Conservation (phyloP, 2,329 filamentous ascomycete genomes). For the Ophiostoma montium region DNA sequence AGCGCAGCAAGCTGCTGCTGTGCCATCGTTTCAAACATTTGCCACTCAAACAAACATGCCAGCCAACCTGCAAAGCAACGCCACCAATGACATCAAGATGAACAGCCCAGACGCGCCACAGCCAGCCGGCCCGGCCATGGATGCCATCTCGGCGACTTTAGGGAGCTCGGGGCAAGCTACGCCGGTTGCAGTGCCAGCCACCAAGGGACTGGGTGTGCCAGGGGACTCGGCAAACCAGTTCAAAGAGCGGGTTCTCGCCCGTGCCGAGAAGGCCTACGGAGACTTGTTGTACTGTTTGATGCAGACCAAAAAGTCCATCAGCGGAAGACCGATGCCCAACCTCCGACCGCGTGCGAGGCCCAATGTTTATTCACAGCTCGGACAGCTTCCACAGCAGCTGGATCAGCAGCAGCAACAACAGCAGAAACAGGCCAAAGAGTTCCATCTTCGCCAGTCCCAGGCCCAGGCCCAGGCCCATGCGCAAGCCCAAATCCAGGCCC, state of each 20-base stretch:
- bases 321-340: slow-evolving; percentile 24
- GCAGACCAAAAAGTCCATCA: slow-evolving; percentile 36
- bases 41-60: background rate
- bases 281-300: slow-evolving; percentile 54
- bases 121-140: slow-evolving; percentile 15
- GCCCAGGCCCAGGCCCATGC: slow-evolving; percentile 1
- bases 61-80: background rate
- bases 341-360: slow-evolving; percentile 30
- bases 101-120: slow-evolving; percentile 15
- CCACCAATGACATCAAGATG: slow-evolving; percentile 14
- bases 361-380: slow-evolving; percentile 40
- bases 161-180: background rate
- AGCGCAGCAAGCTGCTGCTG: slow-evolving; percentile 2
- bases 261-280: slow-evolving; percentile 60
- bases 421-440: background rate
- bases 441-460: background rate
- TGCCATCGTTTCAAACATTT: background rate
- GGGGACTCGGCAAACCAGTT: slow-evolving; percentile 28
- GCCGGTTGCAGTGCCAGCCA: background rate
- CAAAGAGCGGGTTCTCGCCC: slow-evolving; percentile 52
- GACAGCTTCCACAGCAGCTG: slow-evolving; percentile 22
- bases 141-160: slow-evolving; percentile 14
- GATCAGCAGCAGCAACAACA: slow-evolving; percentile 6
- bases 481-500: background rate
- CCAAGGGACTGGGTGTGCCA: background rate